Percentiles rank a stretch among this genome's conserved stretches.
Evolutionary conservation across 2,329 filamentous ascomycete genomes (phyloP).

Genomic region (Tolypocladium ovalisporum): DNA sequence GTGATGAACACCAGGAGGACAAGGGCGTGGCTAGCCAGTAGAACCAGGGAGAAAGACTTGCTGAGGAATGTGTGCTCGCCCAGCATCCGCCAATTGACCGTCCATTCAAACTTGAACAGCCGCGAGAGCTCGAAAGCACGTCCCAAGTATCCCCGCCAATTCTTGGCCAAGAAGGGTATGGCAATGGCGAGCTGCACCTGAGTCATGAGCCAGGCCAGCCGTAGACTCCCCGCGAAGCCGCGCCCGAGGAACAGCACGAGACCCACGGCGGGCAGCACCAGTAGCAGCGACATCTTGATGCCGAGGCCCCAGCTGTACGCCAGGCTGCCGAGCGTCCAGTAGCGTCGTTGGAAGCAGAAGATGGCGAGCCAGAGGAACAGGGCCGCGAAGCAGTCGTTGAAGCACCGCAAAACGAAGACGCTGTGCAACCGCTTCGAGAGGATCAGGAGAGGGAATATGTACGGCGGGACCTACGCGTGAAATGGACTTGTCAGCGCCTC

Average conservation of each 20-base stretch:
- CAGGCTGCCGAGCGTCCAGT: constrained; percentile 63
- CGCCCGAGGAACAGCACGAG: constrained; percentile 64
- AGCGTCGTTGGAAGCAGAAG: constrained; percentile 60
- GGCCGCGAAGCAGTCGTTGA: constrained; percentile 89
- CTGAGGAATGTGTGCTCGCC: constrained; percentile 69
- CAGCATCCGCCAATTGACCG: constrained; percentile 97
- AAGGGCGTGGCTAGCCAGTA: constrained; percentile 54
- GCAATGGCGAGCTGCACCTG: constrained; percentile 64
- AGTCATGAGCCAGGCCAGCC: constrained; percentile 58
- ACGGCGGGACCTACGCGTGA: constrained; percentile 58
- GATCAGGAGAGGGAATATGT: constrained; percentile 75
- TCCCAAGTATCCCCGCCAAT: constrained; percentile 61
- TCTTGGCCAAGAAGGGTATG: constrained; percentile 57
- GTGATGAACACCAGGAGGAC: constrained; percentile 57
- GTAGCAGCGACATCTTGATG: constrained; percentile 89
- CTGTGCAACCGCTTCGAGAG: constrained; percentile 89
- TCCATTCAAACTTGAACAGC: constrained; percentile 95
- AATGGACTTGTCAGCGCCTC: not conserved
- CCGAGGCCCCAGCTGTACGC: constrained; percentile 71
- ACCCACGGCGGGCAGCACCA: constrained; percentile 72
- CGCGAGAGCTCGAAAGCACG: constrained; percentile 85
- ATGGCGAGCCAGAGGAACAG: constrained; percentile 78
- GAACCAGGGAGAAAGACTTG: constrained; percentile 51
- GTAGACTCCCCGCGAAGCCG: constrained; percentile 54
- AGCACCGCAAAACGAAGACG: constrained; percentile 83